Conservation (phyloP, 768 basidiomycete genomes). For the Tricholomella constricta region DNA sequence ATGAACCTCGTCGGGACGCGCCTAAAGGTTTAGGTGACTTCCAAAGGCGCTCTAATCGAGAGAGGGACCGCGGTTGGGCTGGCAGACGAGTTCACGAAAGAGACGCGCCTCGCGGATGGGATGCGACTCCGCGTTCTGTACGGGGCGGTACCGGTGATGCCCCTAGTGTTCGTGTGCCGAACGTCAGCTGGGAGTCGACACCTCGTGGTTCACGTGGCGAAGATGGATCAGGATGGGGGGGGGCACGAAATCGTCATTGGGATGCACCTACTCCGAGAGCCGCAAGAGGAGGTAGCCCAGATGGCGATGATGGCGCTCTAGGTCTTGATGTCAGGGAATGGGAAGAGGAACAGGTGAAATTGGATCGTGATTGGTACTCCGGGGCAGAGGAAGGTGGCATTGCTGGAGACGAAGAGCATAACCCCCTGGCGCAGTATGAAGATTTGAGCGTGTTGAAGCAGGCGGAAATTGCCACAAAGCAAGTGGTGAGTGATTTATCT, state of each 20-base stretch:
- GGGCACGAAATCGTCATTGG: constrained; percentile 60
- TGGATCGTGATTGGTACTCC: constrained; percentile 97
- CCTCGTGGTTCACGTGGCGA: constrained; percentile 60
- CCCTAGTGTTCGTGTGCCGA: constrained; percentile 87
- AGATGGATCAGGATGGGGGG: constrained; percentile 67
- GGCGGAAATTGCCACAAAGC: constrained; percentile 75
- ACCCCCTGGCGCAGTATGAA: constrained; percentile 92
- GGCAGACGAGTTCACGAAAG: constrained; percentile 41
- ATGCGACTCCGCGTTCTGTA: constrained; percentile 64
- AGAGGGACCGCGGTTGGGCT: constrained; percentile 53
- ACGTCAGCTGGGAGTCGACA: constrained; percentile 94
- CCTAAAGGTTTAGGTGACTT: constrained; percentile 90
- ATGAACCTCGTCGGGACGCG: constrained; percentile 55
- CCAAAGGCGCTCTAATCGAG: constrained; percentile 86
- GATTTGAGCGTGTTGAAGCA: constrained; percentile 72
- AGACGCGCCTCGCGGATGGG: constrained; percentile 44
- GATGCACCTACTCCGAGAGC: constrained; percentile 83
- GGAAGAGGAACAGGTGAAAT: constrained; percentile 92
- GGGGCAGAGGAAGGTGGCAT: constrained; percentile 86
- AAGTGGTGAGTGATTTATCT: constrained; percentile 50
- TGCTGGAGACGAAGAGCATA: constrained; percentile 89
- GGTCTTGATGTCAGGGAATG: constrained; percentile 84
- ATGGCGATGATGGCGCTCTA: constrained; percentile 62
- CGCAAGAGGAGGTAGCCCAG: constrained; percentile 67
- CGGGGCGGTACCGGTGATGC: constrained; percentile 55